These are phyloP conservation scores for Phaeotremella fagi DNA, from an alignment of 768 basidiomycete genomes.

Conservation along the genomic window DNA sequence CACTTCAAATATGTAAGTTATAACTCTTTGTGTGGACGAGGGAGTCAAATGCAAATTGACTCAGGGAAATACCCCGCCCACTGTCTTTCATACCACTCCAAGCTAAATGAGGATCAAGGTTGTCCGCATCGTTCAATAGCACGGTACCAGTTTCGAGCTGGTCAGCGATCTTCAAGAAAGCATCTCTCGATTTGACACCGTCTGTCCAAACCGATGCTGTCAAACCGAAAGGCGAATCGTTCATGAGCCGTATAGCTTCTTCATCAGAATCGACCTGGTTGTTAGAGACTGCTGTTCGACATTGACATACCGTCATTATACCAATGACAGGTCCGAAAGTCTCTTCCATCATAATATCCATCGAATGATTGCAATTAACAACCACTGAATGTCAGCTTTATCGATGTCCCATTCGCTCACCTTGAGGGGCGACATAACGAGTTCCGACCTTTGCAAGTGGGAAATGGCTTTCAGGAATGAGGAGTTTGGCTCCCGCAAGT, in stretches of 20 bases:
- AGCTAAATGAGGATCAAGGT: constrained; percentile 78
- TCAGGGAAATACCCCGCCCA: constrained; percentile 81
- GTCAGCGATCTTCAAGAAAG: constrained; percentile 64
- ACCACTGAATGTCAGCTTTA: constrained; percentile 7
- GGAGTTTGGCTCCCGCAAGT: constrained; percentile 65
- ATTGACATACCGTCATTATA: constrained; percentile 63
- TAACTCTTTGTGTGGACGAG: constrained; percentile 59
- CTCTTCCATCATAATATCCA: constrained; percentile 81
- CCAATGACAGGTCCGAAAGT: constrained; percentile 88
- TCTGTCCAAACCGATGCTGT: constrained; percentile 94
- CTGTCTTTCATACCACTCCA: constrained; percentile 93
- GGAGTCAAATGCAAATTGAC: constrained; percentile 66
- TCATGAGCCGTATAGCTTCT: constrained; percentile 82
- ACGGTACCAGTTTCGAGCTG: constrained; percentile 81
- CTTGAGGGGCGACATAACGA: constrained; percentile 81
- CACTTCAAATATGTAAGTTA: constrained; percentile 67
- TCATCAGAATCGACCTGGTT: constrained; percentile 60
- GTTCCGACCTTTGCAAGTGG: constrained; percentile 60
- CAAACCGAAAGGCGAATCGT: constrained; percentile 86
- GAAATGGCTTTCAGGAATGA: constrained; percentile 64
- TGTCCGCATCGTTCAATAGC: constrained; percentile 81
- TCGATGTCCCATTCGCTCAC: too few relatives aligned
- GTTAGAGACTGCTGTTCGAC: background rate
- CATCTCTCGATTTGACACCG: constrained; percentile 58
- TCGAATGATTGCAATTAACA: constrained; percentile 50